Evolutionary conservation across 2,329 filamentous ascomycete species (phyloP), one percentile per base, ranked within the genome.

Genomic region (Mariannaea sp.): DNA sequence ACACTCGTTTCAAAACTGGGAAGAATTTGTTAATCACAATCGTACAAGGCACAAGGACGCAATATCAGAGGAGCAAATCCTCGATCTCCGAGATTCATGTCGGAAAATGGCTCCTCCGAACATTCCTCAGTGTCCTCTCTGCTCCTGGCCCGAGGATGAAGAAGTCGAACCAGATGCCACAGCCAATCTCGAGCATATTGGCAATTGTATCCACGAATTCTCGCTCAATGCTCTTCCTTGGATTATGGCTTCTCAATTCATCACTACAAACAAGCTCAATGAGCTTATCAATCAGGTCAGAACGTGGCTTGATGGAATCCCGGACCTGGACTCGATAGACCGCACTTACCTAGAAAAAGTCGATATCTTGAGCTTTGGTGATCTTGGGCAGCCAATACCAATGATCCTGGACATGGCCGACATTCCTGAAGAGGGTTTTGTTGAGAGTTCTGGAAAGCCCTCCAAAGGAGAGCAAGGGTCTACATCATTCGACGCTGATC

Each of bases 201-300:
- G 46, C 14, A 49, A 49, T 35, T 49, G 36, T 16, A 49, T 49
- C 36, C 46, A 41, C 46, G 36, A 49, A 29, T 49, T 41, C 30
- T 49, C 46, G 7, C 46, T 49, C 12, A 49, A 41, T 27, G 16
- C 46, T 17, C 46, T 49, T 10, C 46, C 46, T 10, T 49, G 36
- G 46, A 36, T 29, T 26, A 13, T 33, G 7, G n/a, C 26, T 6
- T 24, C 5, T 3, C 3, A n/a, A 24, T 17, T 7, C 26, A 32
- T 22, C 12, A 22, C 22, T 29, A 27, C 20, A n/a, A 20, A 35
- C 16, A 3, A 13, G 2, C 13, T 9, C 4, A 14, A 3, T 8
- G 8, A 4, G 7, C 3, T 22, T 10, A 3, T 9, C 19, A 7
- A 4, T 33, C 14, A 32, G 17, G 46, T 41, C 10, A 9, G 17